A percentile compares a stretch with the other conserved stretches of the same genome.
Conservation (phyloP, 2,329 filamentous ascomycete species). For the Neofusicoccum umdonicola region DNA sequence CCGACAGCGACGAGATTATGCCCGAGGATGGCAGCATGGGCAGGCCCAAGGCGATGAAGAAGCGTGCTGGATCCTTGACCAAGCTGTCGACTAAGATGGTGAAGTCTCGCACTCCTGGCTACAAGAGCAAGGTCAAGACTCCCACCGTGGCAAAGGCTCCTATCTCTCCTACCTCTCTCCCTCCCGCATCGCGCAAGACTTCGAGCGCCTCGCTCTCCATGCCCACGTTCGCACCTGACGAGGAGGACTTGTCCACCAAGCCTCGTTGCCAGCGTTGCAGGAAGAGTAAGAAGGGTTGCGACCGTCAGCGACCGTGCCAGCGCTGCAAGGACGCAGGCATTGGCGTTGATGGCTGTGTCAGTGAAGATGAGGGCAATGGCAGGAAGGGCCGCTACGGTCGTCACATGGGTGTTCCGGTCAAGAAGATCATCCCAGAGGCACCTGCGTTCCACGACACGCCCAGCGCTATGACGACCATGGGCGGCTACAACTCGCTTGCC, state of each 20-base stretch:
- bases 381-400: conserved; percentile 87
- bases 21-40: conserved; percentile 34
- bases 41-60: conserved; percentile 41
- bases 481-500: conserved; percentile 25
- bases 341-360: conserved; percentile 88
- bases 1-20: conserved; percentile 50
- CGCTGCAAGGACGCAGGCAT: conserved; percentile 96
- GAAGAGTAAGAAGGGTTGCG: conserved; percentile 99
- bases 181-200: conserved; percentile 69
- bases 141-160: conserved; percentile 42
- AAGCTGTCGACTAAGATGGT: conserved; percentile 40
- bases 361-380: conserved; percentile 96
- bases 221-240: conserved; percentile 64
- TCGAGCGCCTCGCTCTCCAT: conserved; percentile 69
- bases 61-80: conserved; percentile 34
- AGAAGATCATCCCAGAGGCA: conserved; percentile 50
- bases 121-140: conserved; percentile 53
- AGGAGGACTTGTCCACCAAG: conserved; percentile 91
- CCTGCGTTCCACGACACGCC: conserved; percentile 32
- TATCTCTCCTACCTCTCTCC: conserved; percentile 60
- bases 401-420: conserved; percentile 66
- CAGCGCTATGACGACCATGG: conserved; percentile 21
- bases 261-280: conserved; percentile 96
- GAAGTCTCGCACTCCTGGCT: conserved; percentile 43
- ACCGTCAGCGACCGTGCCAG: conserved; percentile 91